These are phyloP conservation scores for Boletellus emodensis DNA, from an alignment of 768 basidiomycete genomes.

Conservation along the genomic window DNA sequence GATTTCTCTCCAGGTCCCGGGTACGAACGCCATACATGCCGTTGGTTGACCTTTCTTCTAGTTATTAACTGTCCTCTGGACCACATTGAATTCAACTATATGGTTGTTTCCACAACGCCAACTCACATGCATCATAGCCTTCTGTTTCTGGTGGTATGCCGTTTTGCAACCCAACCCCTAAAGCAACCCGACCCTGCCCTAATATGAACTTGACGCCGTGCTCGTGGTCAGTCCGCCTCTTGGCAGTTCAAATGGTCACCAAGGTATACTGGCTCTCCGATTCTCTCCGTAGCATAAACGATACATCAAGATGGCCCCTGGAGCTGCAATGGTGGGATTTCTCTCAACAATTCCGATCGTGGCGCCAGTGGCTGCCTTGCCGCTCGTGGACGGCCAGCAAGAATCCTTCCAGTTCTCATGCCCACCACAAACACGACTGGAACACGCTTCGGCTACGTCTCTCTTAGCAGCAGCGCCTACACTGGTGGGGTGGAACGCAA, in stretches of 20 bases:
- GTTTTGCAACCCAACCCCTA: no score
- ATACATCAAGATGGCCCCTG: not conserved
- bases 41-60: no score
- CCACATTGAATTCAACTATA: no score
- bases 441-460: conserved; percentile 1
- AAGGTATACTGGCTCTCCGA: not conserved
- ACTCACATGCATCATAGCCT: no score
- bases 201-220: not conserved
- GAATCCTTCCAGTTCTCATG: not conserved
- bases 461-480: not conserved
- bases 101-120: no score
- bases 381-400: not conserved
- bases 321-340: conserved; percentile 1
- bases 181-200: not conserved
- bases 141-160: no score
- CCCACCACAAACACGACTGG: conserved; percentile 1
- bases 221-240: not conserved
- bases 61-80: no score
- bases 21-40: no score
- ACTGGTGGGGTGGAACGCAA: conserved; percentile 1
- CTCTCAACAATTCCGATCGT: not conserved
- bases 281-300: not conserved
- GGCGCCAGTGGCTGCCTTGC: not conserved
- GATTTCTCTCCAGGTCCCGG: no score
- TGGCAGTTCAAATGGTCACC: not conserved